Evolutionary conservation across 306 rosid genomes (phyloP).

Genomic region (Hippophae gyantsensis): DNA sequence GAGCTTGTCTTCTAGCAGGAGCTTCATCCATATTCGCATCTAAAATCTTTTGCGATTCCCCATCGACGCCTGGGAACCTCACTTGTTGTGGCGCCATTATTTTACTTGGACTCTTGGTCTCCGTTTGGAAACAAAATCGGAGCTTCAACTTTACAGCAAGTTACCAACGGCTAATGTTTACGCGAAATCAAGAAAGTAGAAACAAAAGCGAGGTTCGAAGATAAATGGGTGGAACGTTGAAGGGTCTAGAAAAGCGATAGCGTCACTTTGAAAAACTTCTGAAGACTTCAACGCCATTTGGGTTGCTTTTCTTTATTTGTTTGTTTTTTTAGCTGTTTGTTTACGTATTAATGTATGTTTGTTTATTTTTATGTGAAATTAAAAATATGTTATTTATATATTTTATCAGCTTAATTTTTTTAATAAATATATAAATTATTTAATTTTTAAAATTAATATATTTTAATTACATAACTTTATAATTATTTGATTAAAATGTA

Average conservation of each 20-base stretch:
- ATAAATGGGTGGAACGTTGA: not conserved
- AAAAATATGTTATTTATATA: no score
- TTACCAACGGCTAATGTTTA: conserved; percentile 1
- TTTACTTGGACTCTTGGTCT: conserved; percentile 17
- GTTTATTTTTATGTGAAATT: not conserved
- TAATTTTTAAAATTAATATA: no score
- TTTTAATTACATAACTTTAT: no score
- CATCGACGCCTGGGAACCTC: conserved; percentile 45
- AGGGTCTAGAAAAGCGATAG: not conserved
- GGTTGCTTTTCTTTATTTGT: conserved; percentile 1
- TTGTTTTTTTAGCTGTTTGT: not conserved
- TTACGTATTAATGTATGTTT: no score
- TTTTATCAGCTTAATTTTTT: no score
- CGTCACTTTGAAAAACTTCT: conserved; percentile 8
- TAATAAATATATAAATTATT: no score
- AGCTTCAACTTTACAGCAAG: conserved; percentile 20
- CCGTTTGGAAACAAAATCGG: conserved; percentile 18
- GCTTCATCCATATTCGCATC: conserved; percentile 62
- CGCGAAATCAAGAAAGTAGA: not conserved
- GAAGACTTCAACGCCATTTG: conserved; percentile 26
- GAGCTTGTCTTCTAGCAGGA: conserved; percentile 63
- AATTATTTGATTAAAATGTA: no score
- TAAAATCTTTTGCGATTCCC: conserved; percentile 48
- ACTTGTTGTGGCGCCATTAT: conserved; percentile 24
- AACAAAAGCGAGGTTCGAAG: not conserved